phyloP scores from a whole-genome alignment of 257 asterid species.

The Rhazya stricta region DNA sequence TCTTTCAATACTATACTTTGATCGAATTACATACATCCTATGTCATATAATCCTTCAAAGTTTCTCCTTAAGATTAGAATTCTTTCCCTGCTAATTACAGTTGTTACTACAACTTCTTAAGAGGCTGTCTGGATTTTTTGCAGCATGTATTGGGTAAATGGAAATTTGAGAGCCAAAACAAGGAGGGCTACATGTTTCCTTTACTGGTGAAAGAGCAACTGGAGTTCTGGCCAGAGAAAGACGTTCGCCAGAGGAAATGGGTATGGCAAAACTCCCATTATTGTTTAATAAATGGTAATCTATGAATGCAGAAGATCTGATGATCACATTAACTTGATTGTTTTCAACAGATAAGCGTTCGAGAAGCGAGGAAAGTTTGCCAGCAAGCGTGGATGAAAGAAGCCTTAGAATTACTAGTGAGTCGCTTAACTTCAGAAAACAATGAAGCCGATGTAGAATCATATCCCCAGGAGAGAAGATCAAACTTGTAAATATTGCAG shows the following conservation, averaged over 20 bases:
- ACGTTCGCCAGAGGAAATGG: constrained; percentile 74
- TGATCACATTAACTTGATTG: neutral
- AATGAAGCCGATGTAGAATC: constrained; percentile 2
- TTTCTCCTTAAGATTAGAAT: no score
- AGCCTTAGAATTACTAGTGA: constrained; percentile 36
- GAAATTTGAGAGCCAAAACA: constrained; percentile 63
- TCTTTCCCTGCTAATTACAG: no score
- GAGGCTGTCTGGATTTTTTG: neutral
- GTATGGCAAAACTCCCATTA: constrained; percentile 19
- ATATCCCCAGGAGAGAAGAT: constrained; percentile 19
- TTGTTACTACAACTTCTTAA: no score
- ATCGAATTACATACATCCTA: neutral
- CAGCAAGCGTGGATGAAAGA: constrained; percentile 44
- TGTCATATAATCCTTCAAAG: no score
- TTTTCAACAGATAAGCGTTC: constrained; percentile 27
- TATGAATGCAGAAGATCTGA: neutral
- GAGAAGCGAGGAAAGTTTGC: constrained; percentile 39
- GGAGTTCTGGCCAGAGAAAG: constrained; percentile 89
- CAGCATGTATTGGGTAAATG: constrained; percentile 66
- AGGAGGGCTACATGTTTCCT: constrained; percentile 76
- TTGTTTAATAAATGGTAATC: no score
- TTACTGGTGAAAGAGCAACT: constrained; percentile 67
- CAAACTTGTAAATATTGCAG: constrained; percentile 18
- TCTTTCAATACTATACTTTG: no score
- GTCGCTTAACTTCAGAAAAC: constrained; percentile 14